Evolutionary conservation across 2,329 filamentous ascomycete species (phyloP).

Genomic region (Shiraia bambusicola): DNA sequence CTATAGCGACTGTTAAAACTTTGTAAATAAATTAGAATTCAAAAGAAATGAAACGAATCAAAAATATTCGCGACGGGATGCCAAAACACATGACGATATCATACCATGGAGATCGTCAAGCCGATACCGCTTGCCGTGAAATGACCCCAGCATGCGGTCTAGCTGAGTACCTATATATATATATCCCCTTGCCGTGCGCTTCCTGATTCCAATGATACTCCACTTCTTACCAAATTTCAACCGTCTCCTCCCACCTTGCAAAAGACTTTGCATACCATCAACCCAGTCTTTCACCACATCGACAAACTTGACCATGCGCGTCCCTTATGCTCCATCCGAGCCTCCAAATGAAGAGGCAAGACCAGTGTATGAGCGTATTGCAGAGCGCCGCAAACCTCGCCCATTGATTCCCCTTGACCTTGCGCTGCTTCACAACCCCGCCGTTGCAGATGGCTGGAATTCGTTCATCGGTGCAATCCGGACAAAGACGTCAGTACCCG

Average conservation of each 20-base stretch:
- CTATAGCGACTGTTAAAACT: constrained; percentile 12
- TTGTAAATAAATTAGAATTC: not conserved
- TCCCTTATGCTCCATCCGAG: constrained; percentile 56
- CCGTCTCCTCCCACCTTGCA: not conserved
- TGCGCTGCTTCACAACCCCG: constrained; percentile 57
- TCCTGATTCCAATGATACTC: constrained; percentile 1
- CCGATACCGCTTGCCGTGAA: too few species aligned
- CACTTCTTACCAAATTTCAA: not conserved
- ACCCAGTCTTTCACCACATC: constrained; percentile 8
- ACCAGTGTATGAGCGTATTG: constrained; percentile 54
- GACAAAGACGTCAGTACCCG: constrained; percentile 53
- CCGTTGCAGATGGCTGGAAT: constrained; percentile 61
- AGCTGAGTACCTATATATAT: constrained; percentile 4
- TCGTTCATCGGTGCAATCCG: constrained; percentile 60
- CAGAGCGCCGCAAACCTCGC: constrained; percentile 54
- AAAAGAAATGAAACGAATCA: too few species aligned
- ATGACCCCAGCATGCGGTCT: too few species aligned
- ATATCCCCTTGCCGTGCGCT: not conserved
- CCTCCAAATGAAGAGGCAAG: constrained; percentile 50
- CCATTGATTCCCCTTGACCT: constrained; percentile 59
- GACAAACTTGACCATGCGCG: constrained; percentile 51
- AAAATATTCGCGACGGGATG: too few species aligned
- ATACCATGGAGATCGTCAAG: too few species aligned
- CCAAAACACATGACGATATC: too few species aligned
- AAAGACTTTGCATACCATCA: not conserved